Evolutionary conservation across 352 stramenopile genomes (phyloP).

Genomic region (Globisporangium middletonii): DNA sequence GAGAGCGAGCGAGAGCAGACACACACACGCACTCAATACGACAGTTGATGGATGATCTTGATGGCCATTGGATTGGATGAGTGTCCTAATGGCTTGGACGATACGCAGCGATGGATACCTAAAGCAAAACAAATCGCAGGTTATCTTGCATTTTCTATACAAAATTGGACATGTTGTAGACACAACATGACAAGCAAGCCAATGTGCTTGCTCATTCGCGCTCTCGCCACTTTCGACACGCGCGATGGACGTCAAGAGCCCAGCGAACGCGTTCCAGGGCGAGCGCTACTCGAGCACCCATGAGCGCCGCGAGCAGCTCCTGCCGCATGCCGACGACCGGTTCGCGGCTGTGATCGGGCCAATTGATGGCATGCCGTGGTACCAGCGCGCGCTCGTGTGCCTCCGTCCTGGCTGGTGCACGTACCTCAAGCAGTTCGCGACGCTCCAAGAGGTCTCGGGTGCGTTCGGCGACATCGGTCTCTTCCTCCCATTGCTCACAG

Average conservation of each 20-base stretch:
- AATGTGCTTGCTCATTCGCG: constrained; percentile 3
- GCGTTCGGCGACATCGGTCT: constrained; percentile 92
- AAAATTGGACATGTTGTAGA: neutral
- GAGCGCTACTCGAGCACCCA: constrained; percentile 13
- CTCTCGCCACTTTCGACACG: neutral
- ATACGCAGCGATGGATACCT: too few relatives aligned
- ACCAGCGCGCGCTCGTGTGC: constrained; percentile 52
- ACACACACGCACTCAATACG: too few relatives aligned
- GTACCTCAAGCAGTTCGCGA: constrained; percentile 66
- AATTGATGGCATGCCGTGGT: constrained; percentile 32
- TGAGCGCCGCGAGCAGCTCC: constrained; percentile 29
- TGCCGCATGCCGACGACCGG: constrained; percentile 13
- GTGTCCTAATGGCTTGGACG: too few relatives aligned
- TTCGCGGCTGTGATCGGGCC: constrained; percentile 41
- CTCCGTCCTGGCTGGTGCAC: constrained; percentile 42
- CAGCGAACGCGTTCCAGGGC: constrained; percentile 12
- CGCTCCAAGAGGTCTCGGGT: constrained; percentile 79
- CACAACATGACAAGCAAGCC: neutral
- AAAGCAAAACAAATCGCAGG: too few relatives aligned
- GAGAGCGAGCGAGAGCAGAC: too few relatives aligned
- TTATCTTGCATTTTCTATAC: too few relatives aligned
- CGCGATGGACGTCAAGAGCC: constrained; percentile 13
- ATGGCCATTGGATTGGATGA: too few relatives aligned
- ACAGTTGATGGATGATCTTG: too few relatives aligned
- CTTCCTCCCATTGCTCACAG: constrained; percentile 92